Evolutionary conservation across 2,329 filamentous ascomycete genomes (phyloP).

Genomic region (Pleomassaria siparia): DNA sequence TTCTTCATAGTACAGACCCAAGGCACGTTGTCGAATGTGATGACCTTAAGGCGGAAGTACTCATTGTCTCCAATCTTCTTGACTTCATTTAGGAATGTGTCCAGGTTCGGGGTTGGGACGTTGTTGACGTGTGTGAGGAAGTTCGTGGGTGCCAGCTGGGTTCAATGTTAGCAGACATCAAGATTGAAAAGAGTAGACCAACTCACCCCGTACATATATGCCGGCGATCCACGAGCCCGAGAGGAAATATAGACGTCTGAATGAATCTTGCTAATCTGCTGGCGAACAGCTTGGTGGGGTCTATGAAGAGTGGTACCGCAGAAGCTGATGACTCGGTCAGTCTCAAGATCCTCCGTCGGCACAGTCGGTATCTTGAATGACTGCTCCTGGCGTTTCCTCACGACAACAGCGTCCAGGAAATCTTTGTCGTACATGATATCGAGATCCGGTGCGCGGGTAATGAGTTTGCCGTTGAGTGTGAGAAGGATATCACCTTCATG

Average conservation of each 20-base stretch:
- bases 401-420: constrained; percentile 77
- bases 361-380: constrained; percentile 79
- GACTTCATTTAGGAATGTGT: constrained; percentile 77
- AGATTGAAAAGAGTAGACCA: constrained; percentile 66
- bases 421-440: constrained; percentile 96
- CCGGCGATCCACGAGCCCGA: constrained; percentile 49
- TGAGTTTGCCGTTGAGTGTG: constrained; percentile 85
- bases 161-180: constrained; percentile 67
- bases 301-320: constrained; percentile 92
- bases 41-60: constrained; percentile 95
- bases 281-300: constrained; percentile 92
- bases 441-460: constrained; percentile 89
- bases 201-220: constrained; percentile 37
- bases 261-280: constrained; percentile 95
- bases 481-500: constrained; percentile 91
- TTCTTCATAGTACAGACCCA: constrained; percentile 99
- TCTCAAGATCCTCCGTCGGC: constrained; percentile 86
- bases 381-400: constrained; percentile 81
- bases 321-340: constrained; percentile 87
- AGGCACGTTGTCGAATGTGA: constrained; percentile 96
- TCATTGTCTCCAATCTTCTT: constrained; percentile 92
- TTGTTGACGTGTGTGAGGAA: constrained; percentile 97
- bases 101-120: constrained; percentile 77
- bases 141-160: constrained; percentile 87
- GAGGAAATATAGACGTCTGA: constrained; percentile 96